A percentile compares a stretch with the other conserved stretches of the same genome.
These are phyloP conservation scores for Botryosphaeria dothidea DNA, from an alignment of 2,329 filamentous ascomycete species.

Conservation along the genomic window DNA sequence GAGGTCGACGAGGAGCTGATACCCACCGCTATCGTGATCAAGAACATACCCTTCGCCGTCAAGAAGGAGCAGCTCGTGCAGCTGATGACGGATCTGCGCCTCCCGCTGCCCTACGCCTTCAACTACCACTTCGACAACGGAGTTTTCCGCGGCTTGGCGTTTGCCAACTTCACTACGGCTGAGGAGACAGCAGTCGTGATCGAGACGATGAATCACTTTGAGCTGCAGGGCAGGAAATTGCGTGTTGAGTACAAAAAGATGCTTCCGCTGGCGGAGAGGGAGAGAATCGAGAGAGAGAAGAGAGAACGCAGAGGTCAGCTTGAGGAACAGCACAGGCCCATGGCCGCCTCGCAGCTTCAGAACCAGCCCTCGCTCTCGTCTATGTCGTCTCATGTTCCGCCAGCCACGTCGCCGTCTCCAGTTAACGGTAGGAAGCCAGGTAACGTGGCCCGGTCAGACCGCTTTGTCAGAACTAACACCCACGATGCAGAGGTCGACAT, in stretches of 20 bases:
- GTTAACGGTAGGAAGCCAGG: constrained; percentile 60
- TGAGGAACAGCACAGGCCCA: constrained; percentile 90
- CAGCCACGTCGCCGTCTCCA: constrained; percentile 66
- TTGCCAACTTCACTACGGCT: constrained; percentile 96
- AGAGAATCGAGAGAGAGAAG: constrained; percentile 96
- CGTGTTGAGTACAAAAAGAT: constrained; percentile 99
- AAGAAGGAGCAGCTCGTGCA: constrained; percentile 93
- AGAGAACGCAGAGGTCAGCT: constrained; percentile 92
- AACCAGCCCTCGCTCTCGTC: constrained; percentile 87
- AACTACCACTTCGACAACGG: constrained; percentile 99
- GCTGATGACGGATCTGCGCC: constrained; percentile 90
- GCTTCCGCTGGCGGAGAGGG: constrained; percentile 90
- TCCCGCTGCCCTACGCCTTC: constrained; percentile 96
- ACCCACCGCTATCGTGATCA: constrained; percentile 97
- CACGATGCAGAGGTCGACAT: constrained; percentile 71
- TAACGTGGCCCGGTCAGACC: constrained; percentile 33
- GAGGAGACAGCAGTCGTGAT: constrained; percentile 94
- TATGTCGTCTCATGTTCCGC: constrained; percentile 58
- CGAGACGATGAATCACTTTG: constrained; percentile 90
- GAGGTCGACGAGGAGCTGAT: constrained; percentile 83
- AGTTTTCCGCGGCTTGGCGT: constrained; percentile 91
- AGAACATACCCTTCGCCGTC: constrained; percentile 98
- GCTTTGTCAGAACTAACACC: constrained; percentile 23
- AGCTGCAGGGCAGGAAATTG: constrained; percentile 90
- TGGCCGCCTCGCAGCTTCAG: constrained; percentile 65